These are phyloP conservation scores for Tolypocladium amazonense DNA, from an alignment of 2,329 filamentous ascomycete genomes.

Conservation along the genomic window DNA sequence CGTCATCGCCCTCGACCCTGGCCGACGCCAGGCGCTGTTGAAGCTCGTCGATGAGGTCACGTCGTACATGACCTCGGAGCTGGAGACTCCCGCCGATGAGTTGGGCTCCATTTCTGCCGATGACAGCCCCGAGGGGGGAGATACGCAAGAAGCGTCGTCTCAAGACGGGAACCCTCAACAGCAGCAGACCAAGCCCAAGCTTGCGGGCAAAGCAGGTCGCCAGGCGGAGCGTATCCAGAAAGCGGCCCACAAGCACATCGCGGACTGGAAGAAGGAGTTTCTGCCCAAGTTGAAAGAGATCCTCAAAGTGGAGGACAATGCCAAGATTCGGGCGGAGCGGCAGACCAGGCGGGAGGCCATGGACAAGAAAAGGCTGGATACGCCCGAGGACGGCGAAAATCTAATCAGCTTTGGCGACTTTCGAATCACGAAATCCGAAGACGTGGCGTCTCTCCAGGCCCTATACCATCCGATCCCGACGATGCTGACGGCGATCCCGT, in stretches of 20 bases:
- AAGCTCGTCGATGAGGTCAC: constrained; percentile 39
- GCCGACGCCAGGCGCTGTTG: constrained; percentile 39
- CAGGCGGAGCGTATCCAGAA: constrained; percentile 25
- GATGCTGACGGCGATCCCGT: constrained; percentile 44
- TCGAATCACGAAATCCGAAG: constrained; percentile 21
- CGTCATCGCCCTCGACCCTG: constrained; percentile 42
- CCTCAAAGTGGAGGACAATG: constrained; percentile 37
- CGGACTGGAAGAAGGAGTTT: constrained; percentile 66
- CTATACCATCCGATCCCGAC: constrained; percentile 44
- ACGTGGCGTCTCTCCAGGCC: constrained; percentile 34
- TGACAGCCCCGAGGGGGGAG: constrained; percentile 4
- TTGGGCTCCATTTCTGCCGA: constrained; percentile 17
- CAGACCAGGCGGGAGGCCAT: constrained; percentile 32
- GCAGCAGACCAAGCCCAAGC: neutral
- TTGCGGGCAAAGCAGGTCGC: constrained; percentile 9
- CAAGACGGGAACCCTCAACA: constrained; percentile 3
- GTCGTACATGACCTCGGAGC: constrained; percentile 41
- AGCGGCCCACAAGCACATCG: constrained; percentile 57
- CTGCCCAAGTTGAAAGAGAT: constrained; percentile 62
- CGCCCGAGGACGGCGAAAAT: constrained; percentile 23
- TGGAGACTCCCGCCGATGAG: constrained; percentile 27
- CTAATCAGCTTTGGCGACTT: constrained; percentile 30
- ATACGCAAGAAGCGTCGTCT: constrained; percentile 4
- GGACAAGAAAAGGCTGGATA: constrained; percentile 23
- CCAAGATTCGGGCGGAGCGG: constrained; percentile 35